Conservation (phyloP, 140 eudicot genomes). For the Ambrosia hybrid region DNA sequence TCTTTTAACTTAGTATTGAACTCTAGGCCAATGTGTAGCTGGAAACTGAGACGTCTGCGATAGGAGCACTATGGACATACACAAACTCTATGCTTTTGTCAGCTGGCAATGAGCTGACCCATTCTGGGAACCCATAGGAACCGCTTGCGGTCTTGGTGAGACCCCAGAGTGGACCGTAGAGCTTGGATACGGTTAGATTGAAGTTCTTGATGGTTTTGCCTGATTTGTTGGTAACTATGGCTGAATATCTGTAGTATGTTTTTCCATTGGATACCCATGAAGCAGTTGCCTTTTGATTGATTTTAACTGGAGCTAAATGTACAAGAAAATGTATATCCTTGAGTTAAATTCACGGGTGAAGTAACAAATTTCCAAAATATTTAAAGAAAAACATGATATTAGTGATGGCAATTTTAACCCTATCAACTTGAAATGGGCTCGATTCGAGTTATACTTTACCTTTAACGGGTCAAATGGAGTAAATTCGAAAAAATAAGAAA, state of each 20-base stretch:
- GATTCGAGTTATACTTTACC: not conserved
- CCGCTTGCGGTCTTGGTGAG: constrained; percentile 54
- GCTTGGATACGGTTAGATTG: constrained; percentile 63
- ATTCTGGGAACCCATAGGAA: constrained; percentile 58
- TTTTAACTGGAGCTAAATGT: constrained; percentile 36
- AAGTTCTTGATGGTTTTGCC: constrained; percentile 59
- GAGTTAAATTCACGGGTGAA: not conserved
- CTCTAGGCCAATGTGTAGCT: constrained; percentile 60
- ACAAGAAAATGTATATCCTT: not conserved
- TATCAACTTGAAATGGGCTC: not conserved
- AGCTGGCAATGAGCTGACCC: constrained; percentile 63
- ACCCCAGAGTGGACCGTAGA: constrained; percentile 95
- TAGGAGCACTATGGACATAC: constrained; percentile 63
- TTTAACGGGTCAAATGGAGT: not conserved
- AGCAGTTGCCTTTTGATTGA: constrained; percentile 57
- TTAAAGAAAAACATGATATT: not conserved
- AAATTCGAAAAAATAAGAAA: not conserved
- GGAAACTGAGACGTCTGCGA: constrained; percentile 58
- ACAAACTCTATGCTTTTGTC: constrained; percentile 78
- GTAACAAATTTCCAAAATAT: not conserved
- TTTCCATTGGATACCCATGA: constrained; percentile 72
- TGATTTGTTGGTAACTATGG: constrained; percentile 73
- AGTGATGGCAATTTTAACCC: not conserved
- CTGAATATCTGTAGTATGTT: constrained; percentile 79
- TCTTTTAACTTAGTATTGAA: constrained; percentile 15